Base-by-base conservation (phyloP, 78 protist species). In the Emiliania huxleyi region DNA sequence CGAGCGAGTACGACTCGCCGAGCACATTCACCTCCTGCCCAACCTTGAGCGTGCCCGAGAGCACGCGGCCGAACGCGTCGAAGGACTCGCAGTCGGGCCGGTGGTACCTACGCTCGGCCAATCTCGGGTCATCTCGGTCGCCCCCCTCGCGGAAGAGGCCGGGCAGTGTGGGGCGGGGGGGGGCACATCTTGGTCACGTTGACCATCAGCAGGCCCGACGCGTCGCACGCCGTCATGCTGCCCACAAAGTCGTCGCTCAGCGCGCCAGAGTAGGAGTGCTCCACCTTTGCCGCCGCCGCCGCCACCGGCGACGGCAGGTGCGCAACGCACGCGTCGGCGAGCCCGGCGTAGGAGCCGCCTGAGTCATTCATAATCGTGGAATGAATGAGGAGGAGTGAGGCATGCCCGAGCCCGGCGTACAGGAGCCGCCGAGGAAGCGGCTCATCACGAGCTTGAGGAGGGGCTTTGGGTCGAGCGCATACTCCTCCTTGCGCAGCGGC, bases 1-100 rank as follows among this genome's bases (percentile, higher is more conserved):
- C 98, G 37, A 91, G 94, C 19, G 98, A 48, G 96, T 98, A 98
- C 38, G 71, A 88, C 91, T 98, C 99, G 21, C 99, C 99, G 22
- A 98, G 94, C 25, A 99, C 98, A 5, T 90, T 8, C 44, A 93
- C 95, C 38, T 88, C 25, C 49, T 96, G 95, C 15, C 97, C 96
- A 1, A 81, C 90, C 29, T 26, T 1, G 55, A 97, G 46, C 1
- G 98, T 97, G 25, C 99, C 99, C 38, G 94, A 69, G 40, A 96
- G 33, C 21, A 98, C 95, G 1, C 99, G 95, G 2, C 97, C 98
- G 42, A 83, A 94, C 77, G 98, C 95, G 84, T 97, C 97, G 81
- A 98, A 98, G 45, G 92, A 42, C 29, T 71, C 83, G 75, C 95
- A 96, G 93, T 96, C 98, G 1, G 93, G 37, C 43, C 40, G 79